These are phyloP conservation scores for Extremus antarcticus DNA, from an alignment of 495 filamentous ascomycete genomes.

Conservation along the genomic window DNA sequence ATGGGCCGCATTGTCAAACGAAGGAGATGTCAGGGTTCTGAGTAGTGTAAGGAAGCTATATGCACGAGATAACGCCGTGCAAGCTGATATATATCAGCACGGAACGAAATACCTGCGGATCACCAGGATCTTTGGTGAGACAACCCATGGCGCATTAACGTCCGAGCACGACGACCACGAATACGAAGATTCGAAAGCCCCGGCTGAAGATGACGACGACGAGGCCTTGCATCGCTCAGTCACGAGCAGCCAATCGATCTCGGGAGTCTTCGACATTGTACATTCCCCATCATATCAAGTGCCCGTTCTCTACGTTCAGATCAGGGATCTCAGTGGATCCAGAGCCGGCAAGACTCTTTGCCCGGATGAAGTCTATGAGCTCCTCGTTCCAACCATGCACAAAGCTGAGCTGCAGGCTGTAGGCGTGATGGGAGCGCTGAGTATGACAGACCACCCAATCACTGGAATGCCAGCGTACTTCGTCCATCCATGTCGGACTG, in stretches of 20 bases:
- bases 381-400: conserved; percentile 55
- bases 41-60: not conserved
- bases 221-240: not conserved
- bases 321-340: conserved; percentile 22
- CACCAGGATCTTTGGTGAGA: too few species aligned
- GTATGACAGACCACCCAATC: conserved; percentile 66
- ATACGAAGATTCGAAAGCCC: too few species aligned
- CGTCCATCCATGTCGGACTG: conserved; percentile 78
- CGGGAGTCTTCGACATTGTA: conserved; percentile 39
- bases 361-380: conserved; percentile 52
- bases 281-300: conserved; percentile 46
- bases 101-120: too few species aligned
- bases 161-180: too few species aligned
- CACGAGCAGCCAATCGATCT: not conserved
- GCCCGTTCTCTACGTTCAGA: conserved; percentile 48
- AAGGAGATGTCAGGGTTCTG: not conserved
- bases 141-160: too few species aligned
- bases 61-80: too few species aligned
- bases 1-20: not conserved
- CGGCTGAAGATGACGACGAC: not conserved
- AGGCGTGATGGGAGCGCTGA: conserved; percentile 65
- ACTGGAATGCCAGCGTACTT: conserved; percentile 66
- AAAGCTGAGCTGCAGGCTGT: conserved; percentile 44
- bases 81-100: too few species aligned
- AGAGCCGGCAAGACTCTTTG: not conserved